Evolutionary conservation across 352 stramenopile genomes (phyloP).

Genomic region (Phytopythium cucurbitacearum): DNA sequence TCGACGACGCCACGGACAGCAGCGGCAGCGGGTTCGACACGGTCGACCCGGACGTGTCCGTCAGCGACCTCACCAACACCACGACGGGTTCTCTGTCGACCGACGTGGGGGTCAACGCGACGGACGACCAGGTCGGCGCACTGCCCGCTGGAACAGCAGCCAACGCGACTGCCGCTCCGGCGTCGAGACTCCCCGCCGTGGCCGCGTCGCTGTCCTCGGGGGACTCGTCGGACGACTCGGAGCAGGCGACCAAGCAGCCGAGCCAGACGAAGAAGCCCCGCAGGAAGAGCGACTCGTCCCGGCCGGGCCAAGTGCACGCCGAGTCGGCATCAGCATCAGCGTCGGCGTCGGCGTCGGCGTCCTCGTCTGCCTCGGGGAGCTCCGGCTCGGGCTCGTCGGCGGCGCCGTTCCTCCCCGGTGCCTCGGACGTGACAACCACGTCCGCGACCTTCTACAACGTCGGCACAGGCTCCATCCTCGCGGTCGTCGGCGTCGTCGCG

Average conservation of each 20-base stretch:
- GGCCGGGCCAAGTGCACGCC: not conserved
- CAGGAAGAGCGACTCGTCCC: constrained; percentile 3
- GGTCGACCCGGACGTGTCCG: too few relatives aligned
- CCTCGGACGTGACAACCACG: constrained; percentile 43
- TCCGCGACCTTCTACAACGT: constrained; percentile 49
- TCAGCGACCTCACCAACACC: too few relatives aligned
- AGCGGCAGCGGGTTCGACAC: not conserved
- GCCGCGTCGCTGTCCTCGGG: not conserved
- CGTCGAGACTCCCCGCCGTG: not conserved
- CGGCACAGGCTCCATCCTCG: constrained; percentile 58
- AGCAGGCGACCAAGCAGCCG: constrained; percentile 10
- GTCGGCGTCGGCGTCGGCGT: constrained; percentile 6
- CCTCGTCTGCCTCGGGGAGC: not conserved
- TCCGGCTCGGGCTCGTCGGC: not conserved
- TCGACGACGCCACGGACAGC: not conserved
- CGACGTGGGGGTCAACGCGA: too few relatives aligned
- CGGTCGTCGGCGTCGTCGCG: constrained; percentile 65
- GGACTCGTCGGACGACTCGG: constrained; percentile 9
- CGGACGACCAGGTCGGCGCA: too few relatives aligned
- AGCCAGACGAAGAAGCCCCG: constrained; percentile 13
- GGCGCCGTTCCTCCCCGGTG: constrained; percentile 15
- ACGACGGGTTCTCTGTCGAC: too few relatives aligned
- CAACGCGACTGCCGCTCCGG: not conserved
- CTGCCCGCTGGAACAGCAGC: not conserved
- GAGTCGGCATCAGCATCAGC: constrained; percentile 5